Evolutionary conservation across 495 filamentous ascomycete genomes (phyloP).

Genomic region (Lindgomyces ingoldianus): DNA sequence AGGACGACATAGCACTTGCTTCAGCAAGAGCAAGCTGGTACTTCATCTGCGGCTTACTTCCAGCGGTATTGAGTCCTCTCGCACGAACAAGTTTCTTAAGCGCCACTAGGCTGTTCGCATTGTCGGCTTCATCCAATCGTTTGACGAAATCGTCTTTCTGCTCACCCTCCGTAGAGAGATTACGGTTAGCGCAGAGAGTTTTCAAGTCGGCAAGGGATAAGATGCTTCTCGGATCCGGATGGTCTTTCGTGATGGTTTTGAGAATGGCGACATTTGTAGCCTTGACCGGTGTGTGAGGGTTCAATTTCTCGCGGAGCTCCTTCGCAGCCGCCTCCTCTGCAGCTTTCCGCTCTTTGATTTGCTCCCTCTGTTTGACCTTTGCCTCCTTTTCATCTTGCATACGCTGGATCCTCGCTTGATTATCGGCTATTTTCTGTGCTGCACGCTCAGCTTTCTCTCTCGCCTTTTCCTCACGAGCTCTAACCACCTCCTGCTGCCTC

Average conservation of each 20-base stretch:
- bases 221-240: conserved; percentile 17
- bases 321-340: not conserved
- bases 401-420: not conserved
- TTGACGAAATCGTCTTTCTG: conserved; percentile 16
- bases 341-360: conserved; percentile 5
- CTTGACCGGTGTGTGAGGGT: not conserved
- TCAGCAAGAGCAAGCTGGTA: conserved; percentile 12
- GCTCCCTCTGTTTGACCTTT: not conserved
- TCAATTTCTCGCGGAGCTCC: not conserved
- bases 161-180: conserved; percentile 1
- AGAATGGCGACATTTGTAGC: not conserved
- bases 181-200: conserved; percentile 8
- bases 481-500: conserved; percentile 51
- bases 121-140: conserved; percentile 18
- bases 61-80: conserved; percentile 25
- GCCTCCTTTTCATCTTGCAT: not conserved
- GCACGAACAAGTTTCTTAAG: conserved; percentile 13
- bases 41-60: conserved; percentile 14
- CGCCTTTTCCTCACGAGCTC: conserved; percentile 2
- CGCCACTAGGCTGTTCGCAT: not conserved
- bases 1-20: not conserved
- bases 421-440: conserved; percentile 6
- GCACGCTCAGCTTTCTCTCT: conserved; percentile 5
- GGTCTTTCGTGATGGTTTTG: conserved; percentile 3
- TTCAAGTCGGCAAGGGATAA: conserved; percentile 19